Conservation (phyloP, 352 stramenopile genomes). For the Peronosclerospora sorghi region DNA sequence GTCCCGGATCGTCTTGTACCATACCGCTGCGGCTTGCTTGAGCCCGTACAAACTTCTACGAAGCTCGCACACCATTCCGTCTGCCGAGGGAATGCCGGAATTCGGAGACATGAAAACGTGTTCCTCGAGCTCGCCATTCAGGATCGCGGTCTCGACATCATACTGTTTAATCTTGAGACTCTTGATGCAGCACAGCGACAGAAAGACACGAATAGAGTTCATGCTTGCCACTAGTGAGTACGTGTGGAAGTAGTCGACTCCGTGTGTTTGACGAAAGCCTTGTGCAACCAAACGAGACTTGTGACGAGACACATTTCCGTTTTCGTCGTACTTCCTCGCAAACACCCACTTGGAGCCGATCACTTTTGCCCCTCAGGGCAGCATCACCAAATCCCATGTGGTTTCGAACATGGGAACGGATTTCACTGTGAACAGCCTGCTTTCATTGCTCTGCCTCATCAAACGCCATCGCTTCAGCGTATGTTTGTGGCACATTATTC, state of each 20-base stretch:
- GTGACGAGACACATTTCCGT: background rate
- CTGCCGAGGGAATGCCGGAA: background rate
- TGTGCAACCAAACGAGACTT: background rate
- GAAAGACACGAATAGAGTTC: background rate
- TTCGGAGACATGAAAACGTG: background rate
- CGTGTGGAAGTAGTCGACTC: background rate
- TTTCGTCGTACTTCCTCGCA: background rate
- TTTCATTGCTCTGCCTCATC: slow-evolving; percentile 7
- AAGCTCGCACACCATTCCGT: background rate
- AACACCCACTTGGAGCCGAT: background rate
- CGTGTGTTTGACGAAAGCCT: slow-evolving; percentile 4
- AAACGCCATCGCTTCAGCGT: background rate
- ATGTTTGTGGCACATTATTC: background rate
- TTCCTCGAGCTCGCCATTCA: background rate
- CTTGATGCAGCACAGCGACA: background rate
- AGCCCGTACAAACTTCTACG: slow-evolving; percentile 21
- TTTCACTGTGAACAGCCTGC: slow-evolving; percentile 9
- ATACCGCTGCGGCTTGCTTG: slow-evolving; percentile 22
- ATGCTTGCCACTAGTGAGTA: background rate
- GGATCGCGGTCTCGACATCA: background rate
- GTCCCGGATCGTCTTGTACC: slow-evolving; percentile 15
- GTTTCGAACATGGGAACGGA: background rate
- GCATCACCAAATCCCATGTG: background rate
- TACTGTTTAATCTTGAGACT: background rate
- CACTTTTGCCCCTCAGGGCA: background rate